Conservation (phyloP, 306 rosid species). For the Arachis stenosperma region DNA sequence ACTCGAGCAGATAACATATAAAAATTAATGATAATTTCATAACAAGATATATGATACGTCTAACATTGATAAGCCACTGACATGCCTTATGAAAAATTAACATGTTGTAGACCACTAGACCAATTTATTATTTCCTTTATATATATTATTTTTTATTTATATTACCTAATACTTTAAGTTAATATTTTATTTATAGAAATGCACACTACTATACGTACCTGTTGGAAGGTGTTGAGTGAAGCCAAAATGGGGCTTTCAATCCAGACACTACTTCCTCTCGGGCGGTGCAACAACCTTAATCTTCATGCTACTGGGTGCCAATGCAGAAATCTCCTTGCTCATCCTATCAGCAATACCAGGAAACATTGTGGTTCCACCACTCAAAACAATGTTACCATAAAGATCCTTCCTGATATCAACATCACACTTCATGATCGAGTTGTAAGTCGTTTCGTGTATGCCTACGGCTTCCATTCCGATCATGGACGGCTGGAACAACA, state of each 20-base stretch:
- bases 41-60: slow-evolving; percentile 1
- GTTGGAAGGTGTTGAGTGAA: slow-evolving; percentile 99
- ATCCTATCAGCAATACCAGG: slow-evolving; percentile 97
- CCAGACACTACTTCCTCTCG: slow-evolving; percentile 96
- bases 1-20: too few species aligned
- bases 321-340: slow-evolving; percentile 98
- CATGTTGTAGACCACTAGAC: neutral
- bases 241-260: slow-evolving; percentile 97
- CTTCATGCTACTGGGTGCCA: too few species aligned
- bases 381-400: slow-evolving; percentile 86
- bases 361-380: slow-evolving; percentile 97
- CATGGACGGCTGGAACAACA: slow-evolving; percentile 98
- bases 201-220: too few species aligned
- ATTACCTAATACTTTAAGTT: too few species aligned
- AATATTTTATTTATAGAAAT: too few species aligned
- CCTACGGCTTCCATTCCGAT: too few species aligned
- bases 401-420: too few species aligned
- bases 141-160: slow-evolving; percentile 7
- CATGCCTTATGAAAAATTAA: neutral
- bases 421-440: too few species aligned
- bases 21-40: neutral
- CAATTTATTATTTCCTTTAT: slow-evolving; percentile 33
- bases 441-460: too few species aligned
- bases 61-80: neutral
- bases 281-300: slow-evolving; percentile 98